Evolutionary conservation across 805 yeast genomes (phyloP).

Genomic region (Candida lessepsii): DNA sequence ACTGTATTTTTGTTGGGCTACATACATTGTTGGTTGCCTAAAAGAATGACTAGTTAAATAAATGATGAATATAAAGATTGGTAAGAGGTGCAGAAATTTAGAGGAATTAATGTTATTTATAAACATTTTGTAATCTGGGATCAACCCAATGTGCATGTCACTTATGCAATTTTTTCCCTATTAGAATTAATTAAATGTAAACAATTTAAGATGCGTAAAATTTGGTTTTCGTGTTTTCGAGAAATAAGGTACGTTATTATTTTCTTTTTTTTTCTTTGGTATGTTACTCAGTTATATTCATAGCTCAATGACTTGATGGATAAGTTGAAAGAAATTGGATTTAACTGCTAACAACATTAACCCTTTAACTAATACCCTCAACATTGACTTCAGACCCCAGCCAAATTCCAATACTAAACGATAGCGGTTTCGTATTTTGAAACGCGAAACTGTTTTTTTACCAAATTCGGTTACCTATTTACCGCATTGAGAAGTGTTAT

Average conservation of each 20-base stretch:
- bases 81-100: neutral
- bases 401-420: too few species aligned
- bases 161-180: slow-evolving; percentile 3
- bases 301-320: too few species aligned
- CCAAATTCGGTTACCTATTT: slow-evolving; percentile 8
- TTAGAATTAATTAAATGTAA: slow-evolving; percentile 11
- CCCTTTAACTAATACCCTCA: too few species aligned
- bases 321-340: too few species aligned
- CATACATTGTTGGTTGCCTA: slow-evolving; percentile 6
- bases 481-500: slow-evolving; percentile 9
- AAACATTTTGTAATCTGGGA: slow-evolving; percentile 3
- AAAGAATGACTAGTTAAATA: neutral
- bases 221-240: slow-evolving; percentile 10
- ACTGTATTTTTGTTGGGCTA: slow-evolving; percentile 35
- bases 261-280: neutral
- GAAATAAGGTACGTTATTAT: slow-evolving; percentile 5
- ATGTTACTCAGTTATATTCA: too few species aligned
- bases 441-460: slow-evolving; percentile 5
- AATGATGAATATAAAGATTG: neutral
- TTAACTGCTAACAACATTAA: too few species aligned
- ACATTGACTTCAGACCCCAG: too few species aligned
- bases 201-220: slow-evolving; percentile 9
- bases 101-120: slow-evolving; percentile 6
- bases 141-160: slow-evolving; percentile 1
- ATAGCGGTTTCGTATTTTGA: slow-evolving; percentile 4